Evolutionary conservation across 2,329 filamentous ascomycete genomes (phyloP).

Genomic region (Alternaria atra): DNA sequence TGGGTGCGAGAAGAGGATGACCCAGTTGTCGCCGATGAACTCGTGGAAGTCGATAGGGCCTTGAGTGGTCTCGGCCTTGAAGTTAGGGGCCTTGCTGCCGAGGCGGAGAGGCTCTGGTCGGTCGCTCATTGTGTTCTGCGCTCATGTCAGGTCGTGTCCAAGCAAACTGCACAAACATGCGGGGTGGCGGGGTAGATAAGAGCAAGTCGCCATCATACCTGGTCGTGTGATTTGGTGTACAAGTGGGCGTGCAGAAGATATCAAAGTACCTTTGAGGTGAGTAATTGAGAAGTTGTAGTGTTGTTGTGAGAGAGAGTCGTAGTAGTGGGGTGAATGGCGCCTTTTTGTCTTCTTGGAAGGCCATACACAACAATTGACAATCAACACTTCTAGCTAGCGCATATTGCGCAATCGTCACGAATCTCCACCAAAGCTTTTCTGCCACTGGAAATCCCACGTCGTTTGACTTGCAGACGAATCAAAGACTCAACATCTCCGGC

Average conservation of each 20-base stretch:
- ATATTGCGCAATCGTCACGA: conserved; percentile 48
- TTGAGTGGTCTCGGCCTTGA: conserved; percentile 72
- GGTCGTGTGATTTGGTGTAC: conserved; percentile 1
- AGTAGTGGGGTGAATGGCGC: conserved; percentile 24
- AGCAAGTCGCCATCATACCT: conserved; percentile 18
- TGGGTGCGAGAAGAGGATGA: conserved; percentile 76
- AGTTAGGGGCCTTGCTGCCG: conserved; percentile 73
- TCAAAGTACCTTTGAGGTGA: not conserved
- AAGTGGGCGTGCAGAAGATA: not conserved
- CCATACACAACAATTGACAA: conserved; percentile 18
- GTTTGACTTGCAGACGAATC: conserved; percentile 30
- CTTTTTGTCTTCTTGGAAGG: conserved; percentile 32
- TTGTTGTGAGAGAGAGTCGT: not conserved
- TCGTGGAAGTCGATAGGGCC: conserved; percentile 75
- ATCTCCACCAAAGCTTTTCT: conserved; percentile 37
- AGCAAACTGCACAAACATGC: conserved; percentile 40
- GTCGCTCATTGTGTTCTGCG: conserved; percentile 41
- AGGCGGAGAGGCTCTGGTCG: conserved; percentile 64
- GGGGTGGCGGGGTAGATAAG: conserved; percentile 39
- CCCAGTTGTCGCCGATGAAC: conserved; percentile 75
- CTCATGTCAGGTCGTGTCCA: conserved; percentile 21
- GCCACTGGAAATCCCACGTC: conserved; percentile 29
- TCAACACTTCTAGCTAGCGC: conserved; percentile 39
- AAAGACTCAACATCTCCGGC: conserved; percentile 20
- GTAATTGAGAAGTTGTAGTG: not conserved